These are phyloP conservation scores for Aspergillus ochraceoroseus DNA, from an alignment of 2,329 filamentous ascomycete species.

Conservation along the genomic window DNA sequence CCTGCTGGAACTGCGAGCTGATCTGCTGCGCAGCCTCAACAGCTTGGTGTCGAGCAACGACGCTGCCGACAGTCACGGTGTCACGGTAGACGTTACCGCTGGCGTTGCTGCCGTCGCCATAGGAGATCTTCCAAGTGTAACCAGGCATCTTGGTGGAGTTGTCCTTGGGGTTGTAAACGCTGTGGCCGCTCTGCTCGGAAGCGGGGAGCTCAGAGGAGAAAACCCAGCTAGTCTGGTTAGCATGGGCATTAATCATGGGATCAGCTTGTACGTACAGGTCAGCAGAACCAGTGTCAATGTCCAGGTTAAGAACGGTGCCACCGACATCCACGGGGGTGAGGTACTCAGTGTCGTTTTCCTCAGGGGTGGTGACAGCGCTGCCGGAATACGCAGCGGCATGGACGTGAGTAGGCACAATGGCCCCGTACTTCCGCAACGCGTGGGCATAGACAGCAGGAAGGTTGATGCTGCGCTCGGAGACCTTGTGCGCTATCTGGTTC, in stretches of 20 bases:
- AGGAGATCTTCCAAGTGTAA: constrained; percentile 56
- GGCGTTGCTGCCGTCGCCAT: constrained; percentile 62
- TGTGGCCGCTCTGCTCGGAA: constrained; percentile 51
- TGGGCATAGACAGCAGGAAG: constrained; percentile 30
- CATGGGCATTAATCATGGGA: neutral
- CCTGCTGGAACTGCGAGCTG: constrained; percentile 50
- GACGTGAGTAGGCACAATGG: constrained; percentile 27
- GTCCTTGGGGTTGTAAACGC: constrained; percentile 53
- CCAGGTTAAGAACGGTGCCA: constrained; percentile 58
- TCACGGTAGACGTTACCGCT: constrained; percentile 62
- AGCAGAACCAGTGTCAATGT: constrained; percentile 66
- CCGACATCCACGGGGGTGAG: constrained; percentile 61
- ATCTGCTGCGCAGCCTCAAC: constrained; percentile 61
- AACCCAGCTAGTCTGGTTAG: constrained; percentile 52
- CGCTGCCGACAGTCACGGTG: constrained; percentile 57
- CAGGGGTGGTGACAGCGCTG: constrained; percentile 42
- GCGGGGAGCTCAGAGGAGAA: constrained; percentile 57
- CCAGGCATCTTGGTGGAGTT: constrained; percentile 47
- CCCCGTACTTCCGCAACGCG: constrained; percentile 30
- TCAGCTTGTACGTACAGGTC: constrained; percentile 54
- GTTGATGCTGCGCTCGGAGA: constrained; percentile 23
- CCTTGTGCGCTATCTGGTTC: constrained; percentile 27
- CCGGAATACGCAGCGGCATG: constrained; percentile 32
- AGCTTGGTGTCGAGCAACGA: constrained; percentile 57
- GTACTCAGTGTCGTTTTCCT: constrained; percentile 54